Percentiles rank a stretch among this genome's conserved stretches.
phyloP scores from a whole-genome alignment of 257 asterid genomes.

The Solanum piurae region DNA sequence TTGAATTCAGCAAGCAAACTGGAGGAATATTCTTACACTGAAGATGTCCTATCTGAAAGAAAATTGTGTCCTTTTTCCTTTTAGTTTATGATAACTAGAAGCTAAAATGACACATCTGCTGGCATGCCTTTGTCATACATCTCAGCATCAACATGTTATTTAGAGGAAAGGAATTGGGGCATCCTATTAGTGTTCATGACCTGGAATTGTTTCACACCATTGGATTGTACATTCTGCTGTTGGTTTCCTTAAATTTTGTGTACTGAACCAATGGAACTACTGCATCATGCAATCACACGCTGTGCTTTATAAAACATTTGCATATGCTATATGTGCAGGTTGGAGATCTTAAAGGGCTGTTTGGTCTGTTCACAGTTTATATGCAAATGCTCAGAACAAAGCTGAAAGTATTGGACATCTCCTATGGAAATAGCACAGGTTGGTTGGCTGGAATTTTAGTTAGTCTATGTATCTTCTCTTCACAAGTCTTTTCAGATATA shows the following conservation, averaged over 20 bases:
- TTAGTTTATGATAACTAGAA: neutral
- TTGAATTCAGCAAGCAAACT: neutral
- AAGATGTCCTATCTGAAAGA: neutral
- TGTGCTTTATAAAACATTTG: neutral
- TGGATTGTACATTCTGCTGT: neutral
- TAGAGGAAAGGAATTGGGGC: neutral
- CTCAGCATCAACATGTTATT: neutral
- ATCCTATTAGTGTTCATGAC: neutral
- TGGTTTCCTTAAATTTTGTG: neutral
- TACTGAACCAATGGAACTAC: neutral
- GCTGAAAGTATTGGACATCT: conserved; percentile 61
- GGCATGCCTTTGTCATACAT: neutral
- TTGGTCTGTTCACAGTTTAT: conserved; percentile 61
- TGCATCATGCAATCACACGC: neutral
- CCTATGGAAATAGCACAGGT: conserved; percentile 86
- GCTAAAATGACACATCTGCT: neutral
- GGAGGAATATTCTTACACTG: neutral
- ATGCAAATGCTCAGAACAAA: conserved; percentile 63
- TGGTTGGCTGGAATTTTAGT: conserved; percentile 5
- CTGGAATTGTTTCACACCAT: neutral
- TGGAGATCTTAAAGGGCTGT: conserved; percentile 88
- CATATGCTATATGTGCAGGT: conserved; percentile 39
- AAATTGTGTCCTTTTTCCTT: neutral
- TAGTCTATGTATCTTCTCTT: neutral
- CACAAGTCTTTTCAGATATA: neutral